phyloP scores from a whole-genome alignment of 1,284 basidiomycete genomes.

The Gomphus bonarii region DNA sequence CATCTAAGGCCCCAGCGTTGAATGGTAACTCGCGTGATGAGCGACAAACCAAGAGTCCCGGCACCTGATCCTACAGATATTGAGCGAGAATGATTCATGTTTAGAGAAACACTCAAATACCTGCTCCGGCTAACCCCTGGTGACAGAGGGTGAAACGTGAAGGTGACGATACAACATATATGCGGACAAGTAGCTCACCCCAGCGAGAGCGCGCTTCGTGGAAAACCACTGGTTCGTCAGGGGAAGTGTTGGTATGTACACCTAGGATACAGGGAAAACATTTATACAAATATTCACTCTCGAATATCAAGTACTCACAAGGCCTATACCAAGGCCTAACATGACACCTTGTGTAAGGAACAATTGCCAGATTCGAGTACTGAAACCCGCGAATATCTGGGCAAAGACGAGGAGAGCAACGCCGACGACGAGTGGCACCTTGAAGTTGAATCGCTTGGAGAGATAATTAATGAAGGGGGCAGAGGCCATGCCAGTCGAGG shows the following conservation, averaged over 20 bases:
- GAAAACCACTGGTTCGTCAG: constrained; percentile 27
- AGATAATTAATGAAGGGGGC: constrained; percentile 28
- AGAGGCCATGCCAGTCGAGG: constrained; percentile 22
- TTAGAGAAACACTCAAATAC: background rate
- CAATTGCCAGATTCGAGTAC: constrained; percentile 13
- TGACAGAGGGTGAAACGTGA: background rate
- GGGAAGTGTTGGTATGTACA: constrained; percentile 22
- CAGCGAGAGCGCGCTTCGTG: constrained; percentile 21
- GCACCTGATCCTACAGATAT: constrained; percentile 22
- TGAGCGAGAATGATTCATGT: background rate
- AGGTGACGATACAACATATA: background rate
- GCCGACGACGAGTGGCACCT: constrained; percentile 23
- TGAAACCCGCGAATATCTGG: constrained; percentile 12
- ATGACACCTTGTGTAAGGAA: constrained; percentile 13
- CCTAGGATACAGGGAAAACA: background rate
- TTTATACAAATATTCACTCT: background rate
- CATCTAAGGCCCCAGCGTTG: constrained; percentile 22
- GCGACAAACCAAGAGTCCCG: constrained; percentile 24
- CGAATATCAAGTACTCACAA: background rate
- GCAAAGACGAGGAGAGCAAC: constrained; percentile 13
- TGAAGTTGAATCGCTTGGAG: constrained; percentile 21
- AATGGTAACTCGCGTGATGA: constrained; percentile 22
- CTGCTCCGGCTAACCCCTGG: background rate
- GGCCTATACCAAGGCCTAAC: constrained; percentile 12
- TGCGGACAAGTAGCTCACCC: constrained; percentile 12